Evolutionary conservation across 352 stramenopile genomes (phyloP).

Genomic region (Globisporangium solare): DNA sequence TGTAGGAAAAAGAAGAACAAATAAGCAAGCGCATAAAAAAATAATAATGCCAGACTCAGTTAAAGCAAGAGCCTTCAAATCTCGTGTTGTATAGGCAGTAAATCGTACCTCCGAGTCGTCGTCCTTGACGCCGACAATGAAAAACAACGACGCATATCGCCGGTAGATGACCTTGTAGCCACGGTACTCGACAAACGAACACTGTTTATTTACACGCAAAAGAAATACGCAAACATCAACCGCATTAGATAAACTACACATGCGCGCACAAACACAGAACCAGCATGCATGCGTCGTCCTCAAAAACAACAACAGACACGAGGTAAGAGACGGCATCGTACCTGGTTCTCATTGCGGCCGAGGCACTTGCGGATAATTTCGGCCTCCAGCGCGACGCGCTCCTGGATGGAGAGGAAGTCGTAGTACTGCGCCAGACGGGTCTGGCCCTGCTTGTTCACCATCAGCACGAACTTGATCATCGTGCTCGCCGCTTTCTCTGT

Average conservation of each 20-base stretch:
- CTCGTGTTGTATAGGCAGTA: background rate
- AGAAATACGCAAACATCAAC: constrained; percentile 1
- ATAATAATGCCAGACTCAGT: background rate
- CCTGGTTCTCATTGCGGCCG: constrained; percentile 95
- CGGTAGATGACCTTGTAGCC: constrained; percentile 99
- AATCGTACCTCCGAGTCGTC: constrained; percentile 84
- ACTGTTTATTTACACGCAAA: constrained; percentile 68
- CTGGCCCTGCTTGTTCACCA: constrained; percentile 99
- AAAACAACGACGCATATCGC: constrained; percentile 99
- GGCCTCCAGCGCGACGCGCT: constrained; percentile 97
- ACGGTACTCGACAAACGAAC: constrained; percentile 99
- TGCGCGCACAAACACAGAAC: background rate
- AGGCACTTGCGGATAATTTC: constrained; percentile 99
- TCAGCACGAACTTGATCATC: constrained; percentile 95
- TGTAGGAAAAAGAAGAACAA: constrained; percentile 27
- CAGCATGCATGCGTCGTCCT: background rate
- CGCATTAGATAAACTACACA: background rate
- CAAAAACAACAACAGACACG: background rate
- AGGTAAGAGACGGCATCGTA: constrained; percentile 11
- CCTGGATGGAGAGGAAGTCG: constrained; percentile 98
- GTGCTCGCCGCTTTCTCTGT: constrained; percentile 2
- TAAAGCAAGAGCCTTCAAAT: background rate
- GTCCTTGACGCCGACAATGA: constrained; percentile 98
- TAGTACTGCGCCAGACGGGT: constrained; percentile 99
- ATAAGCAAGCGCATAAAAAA: background rate